A percentile compares a stretch with the other conserved stretches of the same genome.
Evolutionary conservation across 2,329 filamentous ascomycete genomes (phyloP).

Genomic region (Ustulina deusta): DNA sequence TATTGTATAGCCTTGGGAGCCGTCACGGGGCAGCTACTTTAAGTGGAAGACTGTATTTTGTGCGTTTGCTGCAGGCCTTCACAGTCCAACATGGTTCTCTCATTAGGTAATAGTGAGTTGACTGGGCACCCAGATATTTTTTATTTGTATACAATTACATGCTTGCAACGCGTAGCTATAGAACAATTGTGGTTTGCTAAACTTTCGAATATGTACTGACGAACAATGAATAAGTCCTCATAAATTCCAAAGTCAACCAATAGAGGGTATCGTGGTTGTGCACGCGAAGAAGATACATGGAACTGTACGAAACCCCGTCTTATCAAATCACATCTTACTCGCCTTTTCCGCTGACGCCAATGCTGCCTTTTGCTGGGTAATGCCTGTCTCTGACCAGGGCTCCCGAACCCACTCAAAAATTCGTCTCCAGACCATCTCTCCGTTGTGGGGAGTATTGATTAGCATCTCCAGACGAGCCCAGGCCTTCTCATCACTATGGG

Average conservation of each 20-base stretch:
- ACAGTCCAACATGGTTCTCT: neutral
- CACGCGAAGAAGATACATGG: neutral
- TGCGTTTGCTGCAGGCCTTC: neutral
- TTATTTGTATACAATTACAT: neutral
- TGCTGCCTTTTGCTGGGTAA: neutral
- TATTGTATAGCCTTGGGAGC: no score
- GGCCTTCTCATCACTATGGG: slow-evolving; percentile 47
- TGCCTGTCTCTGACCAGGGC: slow-evolving; percentile 7
- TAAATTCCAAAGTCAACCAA: neutral
- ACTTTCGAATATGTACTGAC: neutral
- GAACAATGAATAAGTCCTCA: neutral
- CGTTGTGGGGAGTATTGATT: slow-evolving; percentile 53
- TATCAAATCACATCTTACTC: slow-evolving; percentile 33
- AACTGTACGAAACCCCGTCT: neutral
- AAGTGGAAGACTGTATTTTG: neutral
- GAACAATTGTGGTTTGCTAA: neutral
- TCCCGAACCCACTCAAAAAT: slow-evolving; percentile 39
- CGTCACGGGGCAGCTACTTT: no score
- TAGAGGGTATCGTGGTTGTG: slow-evolving; percentile 19
- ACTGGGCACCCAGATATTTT: neutral
- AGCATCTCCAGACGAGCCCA: slow-evolving; percentile 46
- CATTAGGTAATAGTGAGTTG: neutral
- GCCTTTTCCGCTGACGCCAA: slow-evolving; percentile 19
- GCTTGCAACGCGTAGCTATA: neutral
- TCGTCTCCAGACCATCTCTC: slow-evolving; percentile 54